A percentile compares a stretch with the other conserved stretches of the same genome.
phyloP scores from a whole-genome alignment of 1,139 yeast genomes.

The Candida pseudocylindracea region DNA sequence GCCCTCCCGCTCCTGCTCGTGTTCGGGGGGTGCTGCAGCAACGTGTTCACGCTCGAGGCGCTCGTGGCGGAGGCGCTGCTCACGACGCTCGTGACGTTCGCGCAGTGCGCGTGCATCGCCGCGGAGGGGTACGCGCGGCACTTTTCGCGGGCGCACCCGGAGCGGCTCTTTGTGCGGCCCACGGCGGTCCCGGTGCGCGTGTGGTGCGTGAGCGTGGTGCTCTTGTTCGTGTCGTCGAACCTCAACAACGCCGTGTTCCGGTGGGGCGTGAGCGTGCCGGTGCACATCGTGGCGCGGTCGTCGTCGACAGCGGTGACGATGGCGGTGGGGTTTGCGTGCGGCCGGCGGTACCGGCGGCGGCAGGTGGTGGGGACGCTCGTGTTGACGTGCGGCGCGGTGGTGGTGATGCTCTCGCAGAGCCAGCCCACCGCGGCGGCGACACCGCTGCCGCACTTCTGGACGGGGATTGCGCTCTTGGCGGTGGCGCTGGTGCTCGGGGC shows the following conservation, averaged over 20 bases:
- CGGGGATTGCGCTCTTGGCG: conserved; percentile 22
- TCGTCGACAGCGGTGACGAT: conserved; percentile 43
- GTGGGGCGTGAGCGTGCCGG: conserved; percentile 37
- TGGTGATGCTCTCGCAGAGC: conserved; percentile 3
- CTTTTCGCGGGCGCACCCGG: conserved; percentile 5
- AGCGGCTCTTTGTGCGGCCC: conserved; percentile 8
- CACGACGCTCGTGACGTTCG: conserved; percentile 33
- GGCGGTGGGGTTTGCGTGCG: conserved; percentile 27
- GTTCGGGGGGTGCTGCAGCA: conserved; percentile 57
- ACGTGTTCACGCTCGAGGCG: conserved; percentile 39
- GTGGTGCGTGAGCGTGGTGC: conserved; percentile 23
- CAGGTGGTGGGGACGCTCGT: conserved; percentile 29
- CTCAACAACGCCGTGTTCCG: conserved; percentile 38
- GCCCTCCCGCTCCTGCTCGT: conserved; percentile 6
- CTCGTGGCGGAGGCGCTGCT: conserved; percentile 10
- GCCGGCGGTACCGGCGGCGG: conserved; percentile 18
- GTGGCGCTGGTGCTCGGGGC: conserved; percentile 27
- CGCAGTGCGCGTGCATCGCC: conserved; percentile 35
- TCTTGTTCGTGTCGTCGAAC: conserved; percentile 29
- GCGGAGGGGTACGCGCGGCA: conserved; percentile 15
- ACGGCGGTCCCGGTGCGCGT: conserved; percentile 23
- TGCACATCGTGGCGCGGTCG: conserved; percentile 46
- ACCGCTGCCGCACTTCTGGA: conserved; percentile 5
- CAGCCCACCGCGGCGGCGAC: background rate
- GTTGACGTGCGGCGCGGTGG: conserved; percentile 31